Conservation (phyloP, 2,329 filamentous ascomycete genomes). For the Colletotrichum endophyticum region DNA sequence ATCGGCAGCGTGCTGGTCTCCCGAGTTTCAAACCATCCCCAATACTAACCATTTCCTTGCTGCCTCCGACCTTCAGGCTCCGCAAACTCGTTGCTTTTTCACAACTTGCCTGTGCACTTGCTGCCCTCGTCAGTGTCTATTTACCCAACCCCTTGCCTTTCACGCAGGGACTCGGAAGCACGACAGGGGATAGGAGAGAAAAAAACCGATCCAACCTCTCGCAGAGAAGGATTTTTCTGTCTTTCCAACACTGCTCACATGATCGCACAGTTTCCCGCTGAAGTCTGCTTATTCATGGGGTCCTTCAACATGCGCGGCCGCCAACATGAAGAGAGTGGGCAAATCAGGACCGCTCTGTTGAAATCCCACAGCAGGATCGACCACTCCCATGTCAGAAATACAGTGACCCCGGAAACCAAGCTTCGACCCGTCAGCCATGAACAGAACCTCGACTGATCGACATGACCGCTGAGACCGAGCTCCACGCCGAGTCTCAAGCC, state of each 20-base stretch:
- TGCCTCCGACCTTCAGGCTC: constrained; percentile 1
- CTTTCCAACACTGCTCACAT: not conserved
- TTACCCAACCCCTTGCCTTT: not conserved
- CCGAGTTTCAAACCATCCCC: constrained; percentile 1
- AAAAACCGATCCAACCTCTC: not conserved
- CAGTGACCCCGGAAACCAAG: not conserved
- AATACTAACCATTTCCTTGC: not conserved
- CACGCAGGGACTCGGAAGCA: constrained; percentile 1
- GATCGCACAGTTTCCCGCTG: not conserved
- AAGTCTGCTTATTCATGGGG: not conserved
- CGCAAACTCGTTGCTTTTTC: constrained; percentile 11
- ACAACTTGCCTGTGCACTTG: not conserved
- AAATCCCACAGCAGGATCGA: not conserved
- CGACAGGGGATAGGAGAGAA: not conserved
- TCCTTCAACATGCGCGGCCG: not conserved
- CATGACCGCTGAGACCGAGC: not conserved
- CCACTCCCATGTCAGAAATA: not conserved
- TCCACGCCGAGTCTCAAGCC: not conserved
- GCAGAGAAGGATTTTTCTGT: not conserved
- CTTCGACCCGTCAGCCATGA: not conserved
- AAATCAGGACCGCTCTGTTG: not conserved
- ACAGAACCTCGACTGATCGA: not conserved
- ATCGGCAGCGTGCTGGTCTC: constrained; percentile 1
- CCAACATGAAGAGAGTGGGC: not conserved
- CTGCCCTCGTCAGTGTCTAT: not conserved